These are phyloP conservation scores for Pythium coloratum DNA, from an alignment of 352 stramenopile species.

Conservation along the genomic window DNA sequence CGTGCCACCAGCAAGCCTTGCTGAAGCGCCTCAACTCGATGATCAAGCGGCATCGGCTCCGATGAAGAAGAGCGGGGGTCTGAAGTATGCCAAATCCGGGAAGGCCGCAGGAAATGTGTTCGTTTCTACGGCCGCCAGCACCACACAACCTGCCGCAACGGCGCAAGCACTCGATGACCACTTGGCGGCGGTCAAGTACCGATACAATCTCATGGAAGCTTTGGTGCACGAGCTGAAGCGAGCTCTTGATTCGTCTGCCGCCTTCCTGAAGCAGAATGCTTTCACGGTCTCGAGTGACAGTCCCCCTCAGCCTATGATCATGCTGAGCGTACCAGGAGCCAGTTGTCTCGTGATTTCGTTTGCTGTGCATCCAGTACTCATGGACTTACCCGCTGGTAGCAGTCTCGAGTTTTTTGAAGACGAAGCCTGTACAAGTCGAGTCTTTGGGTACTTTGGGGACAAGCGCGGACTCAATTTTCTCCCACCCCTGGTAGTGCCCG, in stretches of 20 bases:
- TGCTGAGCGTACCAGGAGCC: conserved; percentile 60
- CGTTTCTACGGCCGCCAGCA: background rate
- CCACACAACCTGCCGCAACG: background rate
- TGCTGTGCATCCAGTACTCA: conserved; percentile 71
- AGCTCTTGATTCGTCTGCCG: conserved; percentile 45
- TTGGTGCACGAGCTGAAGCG: conserved; percentile 55
- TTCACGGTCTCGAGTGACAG: conserved; percentile 71
- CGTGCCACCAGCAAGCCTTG: background rate
- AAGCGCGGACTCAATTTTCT: conserved; percentile 71
- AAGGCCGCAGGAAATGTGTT: background rate
- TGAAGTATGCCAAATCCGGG: conserved; percentile 15
- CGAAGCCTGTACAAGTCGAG: conserved; percentile 51
- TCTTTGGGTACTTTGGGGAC: conserved; percentile 79
- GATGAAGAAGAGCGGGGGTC: conserved; percentile 6
- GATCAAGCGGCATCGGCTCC: background rate
- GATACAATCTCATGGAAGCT: conserved; percentile 62
- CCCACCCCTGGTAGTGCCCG: conserved; percentile 54
- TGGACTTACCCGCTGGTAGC: conserved; percentile 70
- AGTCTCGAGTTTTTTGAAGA: conserved; percentile 76
- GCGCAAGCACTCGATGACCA: background rate
- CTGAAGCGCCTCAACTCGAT: background rate
- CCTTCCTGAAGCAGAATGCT: conserved; percentile 47
- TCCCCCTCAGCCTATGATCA: conserved; percentile 58
- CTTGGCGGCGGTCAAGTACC: conserved; percentile 39
- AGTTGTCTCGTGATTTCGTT: conserved; percentile 81